phyloP scores from a whole-genome alignment of 2,329 filamentous ascomycete genomes.

The Gaeumannomyces sp. region DNA sequence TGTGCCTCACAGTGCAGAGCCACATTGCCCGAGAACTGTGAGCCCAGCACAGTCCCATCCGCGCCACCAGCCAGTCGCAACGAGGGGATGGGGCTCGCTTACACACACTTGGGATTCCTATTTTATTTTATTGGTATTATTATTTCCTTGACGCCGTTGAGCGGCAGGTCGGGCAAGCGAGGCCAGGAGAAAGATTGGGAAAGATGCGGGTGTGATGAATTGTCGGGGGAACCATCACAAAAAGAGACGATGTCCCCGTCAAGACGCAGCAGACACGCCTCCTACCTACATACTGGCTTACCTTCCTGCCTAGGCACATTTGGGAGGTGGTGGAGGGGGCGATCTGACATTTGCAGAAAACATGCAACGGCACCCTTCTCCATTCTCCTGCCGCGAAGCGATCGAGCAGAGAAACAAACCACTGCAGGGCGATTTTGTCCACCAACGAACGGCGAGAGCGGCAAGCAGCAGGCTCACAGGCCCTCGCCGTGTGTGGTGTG shows the following conservation, averaged over 20 bases:
- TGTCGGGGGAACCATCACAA: background rate
- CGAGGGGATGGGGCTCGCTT: too few species aligned
- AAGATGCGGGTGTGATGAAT: too few species aligned
- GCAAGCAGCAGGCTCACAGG: background rate
- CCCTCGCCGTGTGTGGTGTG: background rate
- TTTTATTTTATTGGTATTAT: too few species aligned
- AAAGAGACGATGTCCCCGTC: background rate
- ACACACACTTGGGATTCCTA: too few species aligned
- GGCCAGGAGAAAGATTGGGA: background rate
- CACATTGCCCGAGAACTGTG: background rate
- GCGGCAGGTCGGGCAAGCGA: background rate
- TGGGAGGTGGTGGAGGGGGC: background rate
- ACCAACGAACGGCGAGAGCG: background rate
- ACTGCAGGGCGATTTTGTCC: background rate
- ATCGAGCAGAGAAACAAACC: background rate
- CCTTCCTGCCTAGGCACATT: too few species aligned
- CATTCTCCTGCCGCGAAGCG: background rate
- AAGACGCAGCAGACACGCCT: background rate
- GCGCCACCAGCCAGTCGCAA: too few species aligned
- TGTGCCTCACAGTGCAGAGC: background rate
- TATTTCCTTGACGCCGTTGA: too few species aligned
- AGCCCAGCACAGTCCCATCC: too few species aligned
- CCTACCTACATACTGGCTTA: too few species aligned
- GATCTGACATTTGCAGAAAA: background rate
- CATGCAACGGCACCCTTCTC: background rate